Percentiles rank a stretch among this genome's conserved stretches.
phyloP scores from a whole-genome alignment of 2,329 filamentous ascomycete genomes.

The Celoporthe dispersa region DNA sequence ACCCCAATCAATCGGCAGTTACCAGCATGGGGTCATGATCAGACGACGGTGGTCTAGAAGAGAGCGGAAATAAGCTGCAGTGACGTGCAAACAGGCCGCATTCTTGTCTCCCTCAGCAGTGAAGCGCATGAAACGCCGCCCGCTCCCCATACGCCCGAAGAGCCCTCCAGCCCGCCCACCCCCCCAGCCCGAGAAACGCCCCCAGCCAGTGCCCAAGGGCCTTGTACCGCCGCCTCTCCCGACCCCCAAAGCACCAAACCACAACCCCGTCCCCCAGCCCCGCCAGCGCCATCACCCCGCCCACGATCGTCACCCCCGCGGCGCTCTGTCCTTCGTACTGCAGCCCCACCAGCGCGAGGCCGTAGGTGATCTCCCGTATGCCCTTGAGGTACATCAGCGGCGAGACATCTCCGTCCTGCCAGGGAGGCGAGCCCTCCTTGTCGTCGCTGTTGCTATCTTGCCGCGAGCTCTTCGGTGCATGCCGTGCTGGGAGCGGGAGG shows the following conservation, averaged over 20 bases:
- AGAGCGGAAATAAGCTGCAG: too few species aligned
- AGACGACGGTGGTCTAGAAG: not conserved
- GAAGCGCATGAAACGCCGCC: conserved; percentile 20
- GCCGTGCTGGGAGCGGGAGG: conserved; percentile 15
- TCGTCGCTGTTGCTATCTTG: too few species aligned
- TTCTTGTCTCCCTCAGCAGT: not conserved
- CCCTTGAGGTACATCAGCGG: conserved; percentile 44
- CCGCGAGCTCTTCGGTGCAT: not conserved
- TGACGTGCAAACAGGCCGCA: too few species aligned
- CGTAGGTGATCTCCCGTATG: conserved; percentile 41
- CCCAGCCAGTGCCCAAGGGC: conserved; percentile 36
- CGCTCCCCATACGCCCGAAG: conserved; percentile 18
- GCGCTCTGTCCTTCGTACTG: conserved; percentile 38
- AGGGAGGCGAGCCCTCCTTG: too few species aligned
- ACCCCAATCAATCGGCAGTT: not conserved
- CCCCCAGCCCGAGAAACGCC: conserved; percentile 33
- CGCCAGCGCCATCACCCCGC: conserved; percentile 37
- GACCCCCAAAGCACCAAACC: conserved; percentile 39
- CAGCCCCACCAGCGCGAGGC: conserved; percentile 37
- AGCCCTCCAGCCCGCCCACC: conserved; percentile 36
- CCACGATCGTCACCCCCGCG: conserved; percentile 37
- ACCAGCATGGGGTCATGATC: not conserved
- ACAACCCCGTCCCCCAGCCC: conserved; percentile 40
- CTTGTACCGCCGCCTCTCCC: conserved; percentile 31
- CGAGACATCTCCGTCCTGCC: conserved; percentile 30